Evolutionary conservation across 1,284 basidiomycete species (phyloP), one percentile per base, ranked within the genome.

Genomic region (Fomitopsis palustris): DNA sequence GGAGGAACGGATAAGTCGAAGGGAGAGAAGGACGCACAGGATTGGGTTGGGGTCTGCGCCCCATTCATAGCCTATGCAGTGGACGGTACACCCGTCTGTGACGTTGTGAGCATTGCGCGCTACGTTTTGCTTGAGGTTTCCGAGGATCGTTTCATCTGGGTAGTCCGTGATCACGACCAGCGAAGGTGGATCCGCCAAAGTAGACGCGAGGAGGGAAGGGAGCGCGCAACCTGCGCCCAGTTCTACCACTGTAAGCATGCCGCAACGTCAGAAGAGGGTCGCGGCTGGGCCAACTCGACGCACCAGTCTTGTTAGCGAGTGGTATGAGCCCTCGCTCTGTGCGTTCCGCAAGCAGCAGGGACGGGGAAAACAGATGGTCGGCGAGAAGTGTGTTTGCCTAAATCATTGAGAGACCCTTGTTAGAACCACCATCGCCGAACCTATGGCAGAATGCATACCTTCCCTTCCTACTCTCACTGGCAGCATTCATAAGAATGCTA

Each of bases 281-380:
- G 12, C 3, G 23, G 45, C 2, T 16, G 10, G 2, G 25, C 4
- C 25, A n/a, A n/a, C n/a, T n/a, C 14, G 12, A 47, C 72, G 33
- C 31, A 83, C 84, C 75, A 56, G 75, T 78, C 56, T 68, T 70
- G 9, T 70, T 70, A 1, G 61, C 58, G 7, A 80, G 66, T 19
- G 74, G 67, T 10, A 90, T 69, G 5, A 82, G 65, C 1, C 78
- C 77, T 55, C 78, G 70, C 69, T 91, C 85, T 8, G 90, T 82
- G 25, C 78, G 74, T 67, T 90, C 86, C 1, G 85, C 83, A 21
- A 90, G 76, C 57, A 86, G 79, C 6, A 90, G 74, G 3, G 83
- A 81, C 12, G 86, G 87, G 45, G 85, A 89, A 68, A 88, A 90
- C 1, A 89, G 75, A 61, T 87, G 86, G 70, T 90, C 87, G 55